These are phyloP conservation scores for Protostelium mycophagum DNA, from an alignment of 78 protist genomes.

Conservation along the genomic window DNA sequence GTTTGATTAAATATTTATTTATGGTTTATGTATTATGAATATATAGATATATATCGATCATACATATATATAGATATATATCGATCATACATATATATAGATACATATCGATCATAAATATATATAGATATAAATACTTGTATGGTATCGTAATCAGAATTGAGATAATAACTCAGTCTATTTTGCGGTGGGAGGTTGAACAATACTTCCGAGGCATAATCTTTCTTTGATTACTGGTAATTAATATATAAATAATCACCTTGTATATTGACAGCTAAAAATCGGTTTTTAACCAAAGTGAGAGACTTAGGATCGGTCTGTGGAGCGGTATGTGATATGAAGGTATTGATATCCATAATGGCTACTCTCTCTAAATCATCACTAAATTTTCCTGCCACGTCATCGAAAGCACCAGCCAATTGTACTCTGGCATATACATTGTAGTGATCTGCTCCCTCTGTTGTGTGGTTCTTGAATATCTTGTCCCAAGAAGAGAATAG, in stretches of 20 bases:
- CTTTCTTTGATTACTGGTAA: not conserved
- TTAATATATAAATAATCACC: not conserved
- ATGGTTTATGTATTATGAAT: too few relatives aligned
- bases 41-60: too few relatives aligned
- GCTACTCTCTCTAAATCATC: not conserved
- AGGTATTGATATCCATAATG: not conserved
- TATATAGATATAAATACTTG: slow-evolving; percentile 21
- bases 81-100: too few relatives aligned
- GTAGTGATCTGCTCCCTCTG: not conserved
- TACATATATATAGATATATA: too few relatives aligned
- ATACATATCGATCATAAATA: too few relatives aligned
- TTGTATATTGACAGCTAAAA: not conserved
- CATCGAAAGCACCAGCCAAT: not conserved
- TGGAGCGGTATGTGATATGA: not conserved
- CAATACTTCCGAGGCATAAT: not conserved
- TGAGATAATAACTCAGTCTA: not conserved
- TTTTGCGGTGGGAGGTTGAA: not conserved
- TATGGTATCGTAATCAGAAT: slow-evolving; percentile 1
- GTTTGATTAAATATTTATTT: too few relatives aligned
- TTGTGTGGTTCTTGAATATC: not conserved
- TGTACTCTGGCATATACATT: not conserved
- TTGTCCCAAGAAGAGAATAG: not conserved
- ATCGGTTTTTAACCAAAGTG: not conserved
- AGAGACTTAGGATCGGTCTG: not conserved
- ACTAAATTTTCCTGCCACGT: not conserved